phyloP scores from a whole-genome alignment of 192 early-diverging fungal genomes.

The Coemansia sp. region DNA sequence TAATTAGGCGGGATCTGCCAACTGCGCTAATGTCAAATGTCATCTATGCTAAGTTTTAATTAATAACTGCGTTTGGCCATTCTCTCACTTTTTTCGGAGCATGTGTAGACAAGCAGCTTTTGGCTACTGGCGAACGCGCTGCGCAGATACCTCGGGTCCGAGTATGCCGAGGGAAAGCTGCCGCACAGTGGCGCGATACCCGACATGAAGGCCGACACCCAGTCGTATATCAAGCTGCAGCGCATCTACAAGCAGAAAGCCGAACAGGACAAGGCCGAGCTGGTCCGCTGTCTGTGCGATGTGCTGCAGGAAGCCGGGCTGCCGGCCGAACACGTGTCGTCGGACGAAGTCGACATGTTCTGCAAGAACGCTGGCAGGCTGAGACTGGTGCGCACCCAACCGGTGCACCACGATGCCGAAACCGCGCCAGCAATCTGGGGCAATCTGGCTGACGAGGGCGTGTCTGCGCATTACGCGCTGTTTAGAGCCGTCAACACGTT shows the following conservation, averaged over 20 bases:
- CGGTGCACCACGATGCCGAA: conserved; percentile 17
- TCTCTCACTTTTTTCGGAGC: neutral
- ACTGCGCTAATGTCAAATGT: no score
- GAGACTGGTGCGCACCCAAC: conserved; percentile 56
- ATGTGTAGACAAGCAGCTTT: conserved; percentile 54
- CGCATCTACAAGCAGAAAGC: conserved; percentile 81
- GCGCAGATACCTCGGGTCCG: conserved; percentile 66
- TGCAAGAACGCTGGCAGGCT: conserved; percentile 77
- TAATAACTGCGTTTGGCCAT: conserved; percentile 3
- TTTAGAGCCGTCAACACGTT: conserved; percentile 28
- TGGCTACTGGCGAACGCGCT: conserved; percentile 83
- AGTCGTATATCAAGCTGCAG: conserved; percentile 78
- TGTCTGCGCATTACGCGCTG: conserved; percentile 22
- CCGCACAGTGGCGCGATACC: conserved; percentile 85
- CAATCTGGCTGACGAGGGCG: conserved; percentile 3
- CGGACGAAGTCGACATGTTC: conserved; percentile 68
- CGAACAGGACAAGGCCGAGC: conserved; percentile 57
- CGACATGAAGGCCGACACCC: conserved; percentile 97
- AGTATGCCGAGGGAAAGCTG: conserved; percentile 65
- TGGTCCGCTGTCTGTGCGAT: conserved; percentile 46
- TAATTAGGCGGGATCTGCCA: conserved; percentile 5
- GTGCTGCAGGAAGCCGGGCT: conserved; percentile 51
- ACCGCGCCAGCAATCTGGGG: neutral
- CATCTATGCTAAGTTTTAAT: conserved; percentile 3
- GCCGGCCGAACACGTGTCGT: conserved; percentile 54